A percentile compares a stretch with the other conserved stretches of the same genome.
These are phyloP conservation scores for Trichophaea hybrida DNA, from an alignment of 2,329 filamentous ascomycete genomes.

Conservation along the genomic window DNA sequence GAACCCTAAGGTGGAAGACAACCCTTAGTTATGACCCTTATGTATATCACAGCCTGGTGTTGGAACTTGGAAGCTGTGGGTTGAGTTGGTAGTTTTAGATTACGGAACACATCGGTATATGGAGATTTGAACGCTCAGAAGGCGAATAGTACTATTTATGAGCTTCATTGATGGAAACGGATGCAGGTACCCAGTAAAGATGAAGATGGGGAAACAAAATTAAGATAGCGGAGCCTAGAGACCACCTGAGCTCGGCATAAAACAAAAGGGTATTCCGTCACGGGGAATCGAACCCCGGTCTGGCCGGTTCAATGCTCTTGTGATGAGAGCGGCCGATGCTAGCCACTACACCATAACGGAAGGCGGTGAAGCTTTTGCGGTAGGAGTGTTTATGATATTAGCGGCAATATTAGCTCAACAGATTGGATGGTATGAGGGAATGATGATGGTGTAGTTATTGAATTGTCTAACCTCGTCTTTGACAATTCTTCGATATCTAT, in stretches of 20 bases:
- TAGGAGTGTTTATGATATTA: no score
- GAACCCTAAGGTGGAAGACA: no score
- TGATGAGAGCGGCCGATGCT: neutral
- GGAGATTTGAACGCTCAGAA: neutral
- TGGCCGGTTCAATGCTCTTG: neutral
- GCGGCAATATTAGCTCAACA: no score
- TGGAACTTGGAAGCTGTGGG: no score
- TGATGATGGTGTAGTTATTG: no score
- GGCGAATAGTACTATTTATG: neutral
- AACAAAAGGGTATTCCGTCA: neutral
- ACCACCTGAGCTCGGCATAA: neutral
- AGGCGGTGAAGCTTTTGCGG: no score
- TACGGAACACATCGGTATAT: neutral
- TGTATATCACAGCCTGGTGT: no score
- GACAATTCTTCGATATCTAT: no score
- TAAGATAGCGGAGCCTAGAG: neutral
- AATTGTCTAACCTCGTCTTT: no score
- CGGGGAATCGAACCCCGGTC: slow-evolving; percentile 2
- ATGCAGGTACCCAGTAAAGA: neutral
- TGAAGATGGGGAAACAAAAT: neutral
- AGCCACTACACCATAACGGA: neutral
- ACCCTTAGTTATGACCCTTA: no score
- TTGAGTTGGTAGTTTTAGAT: neutral
- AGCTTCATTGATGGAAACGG: neutral
- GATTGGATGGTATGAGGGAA: no score